Conservation (phyloP, 495 filamentous ascomycete genomes). For the Neurospora sp. region DNA sequence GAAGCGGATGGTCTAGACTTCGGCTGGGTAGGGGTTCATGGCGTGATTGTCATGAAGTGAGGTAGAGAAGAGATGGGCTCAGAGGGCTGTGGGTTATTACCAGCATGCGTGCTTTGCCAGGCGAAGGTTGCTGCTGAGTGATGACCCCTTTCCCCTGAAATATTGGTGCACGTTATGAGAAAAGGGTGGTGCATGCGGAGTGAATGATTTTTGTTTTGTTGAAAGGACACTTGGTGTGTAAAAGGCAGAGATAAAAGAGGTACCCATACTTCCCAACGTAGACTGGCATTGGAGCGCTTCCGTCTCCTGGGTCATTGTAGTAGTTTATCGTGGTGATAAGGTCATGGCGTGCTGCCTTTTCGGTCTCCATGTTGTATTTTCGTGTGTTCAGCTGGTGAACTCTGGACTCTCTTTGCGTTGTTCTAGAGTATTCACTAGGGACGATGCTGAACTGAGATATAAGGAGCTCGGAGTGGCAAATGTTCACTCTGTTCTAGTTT, state of each 20-base stretch:
- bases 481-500: neutral
- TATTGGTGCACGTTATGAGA: too few species aligned
- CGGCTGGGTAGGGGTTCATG: neutral
- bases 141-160: neutral
- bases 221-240: neutral
- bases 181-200: neutral
- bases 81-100: neutral
- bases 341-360: conserved; percentile 13
- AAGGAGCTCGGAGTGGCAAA: neutral
- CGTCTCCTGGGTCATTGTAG: conserved; percentile 47
- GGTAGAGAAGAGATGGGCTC: neutral
- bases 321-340: conserved; percentile 48
- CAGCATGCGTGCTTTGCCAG: neutral
- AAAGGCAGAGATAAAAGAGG: neutral
- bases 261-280: conserved; percentile 31
- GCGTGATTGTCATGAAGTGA: neutral
- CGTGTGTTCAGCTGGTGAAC: neutral
- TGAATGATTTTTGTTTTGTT: neutral
- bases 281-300: conserved; percentile 40
- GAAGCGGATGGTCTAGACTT: neutral
- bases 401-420: neutral
- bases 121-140: neutral
- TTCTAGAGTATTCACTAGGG: neutral
- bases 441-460: neutral
- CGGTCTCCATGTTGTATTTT: neutral